phyloP scores from a whole-genome alignment of 139 green algal genomes.

The Asterochloris sp. region DNA sequence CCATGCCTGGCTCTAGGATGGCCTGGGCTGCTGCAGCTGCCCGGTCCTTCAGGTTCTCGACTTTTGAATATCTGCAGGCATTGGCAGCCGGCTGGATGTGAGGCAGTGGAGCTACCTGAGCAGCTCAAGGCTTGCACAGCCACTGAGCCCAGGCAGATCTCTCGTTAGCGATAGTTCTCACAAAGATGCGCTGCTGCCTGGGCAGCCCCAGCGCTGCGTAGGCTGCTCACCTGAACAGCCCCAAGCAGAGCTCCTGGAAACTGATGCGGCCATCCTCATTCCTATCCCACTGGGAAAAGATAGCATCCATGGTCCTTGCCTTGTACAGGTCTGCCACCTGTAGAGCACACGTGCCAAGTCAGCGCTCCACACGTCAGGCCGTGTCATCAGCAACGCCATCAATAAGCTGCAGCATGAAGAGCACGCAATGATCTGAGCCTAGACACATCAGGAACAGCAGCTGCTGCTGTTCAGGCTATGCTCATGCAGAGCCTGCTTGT shows the following conservation, averaged over 20 bases:
- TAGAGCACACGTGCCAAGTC: too few species aligned
- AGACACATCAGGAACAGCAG: too few species aligned
- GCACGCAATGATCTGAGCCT: too few species aligned
- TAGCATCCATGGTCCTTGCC: conserved; percentile 2
- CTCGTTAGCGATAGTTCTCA: background rate
- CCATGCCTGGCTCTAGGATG: conserved; percentile 16
- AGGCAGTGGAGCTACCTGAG: too few species aligned
- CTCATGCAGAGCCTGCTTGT: background rate
- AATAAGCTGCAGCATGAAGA: too few species aligned
- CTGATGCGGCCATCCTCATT: conserved; percentile 14
- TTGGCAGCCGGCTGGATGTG: background rate
- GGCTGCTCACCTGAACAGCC: conserved; percentile 4
- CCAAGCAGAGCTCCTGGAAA: conserved; percentile 13
- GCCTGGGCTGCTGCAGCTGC: conserved; percentile 11
- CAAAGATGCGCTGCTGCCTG: background rate
- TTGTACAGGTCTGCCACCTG: conserved; percentile 15
- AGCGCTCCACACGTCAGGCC: too few species aligned
- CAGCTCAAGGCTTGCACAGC: background rate
- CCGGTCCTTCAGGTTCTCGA: conserved; percentile 13
- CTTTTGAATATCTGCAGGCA: background rate
- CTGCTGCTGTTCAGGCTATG: too few species aligned
- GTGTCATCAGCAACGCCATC: too few species aligned
- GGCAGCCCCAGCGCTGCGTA: background rate
- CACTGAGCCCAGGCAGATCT: background rate
- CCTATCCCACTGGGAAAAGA: conserved; percentile 7